phyloP scores from a whole-genome alignment of 75 land plant genomes.

The Selaginella tamariscina region DNA sequence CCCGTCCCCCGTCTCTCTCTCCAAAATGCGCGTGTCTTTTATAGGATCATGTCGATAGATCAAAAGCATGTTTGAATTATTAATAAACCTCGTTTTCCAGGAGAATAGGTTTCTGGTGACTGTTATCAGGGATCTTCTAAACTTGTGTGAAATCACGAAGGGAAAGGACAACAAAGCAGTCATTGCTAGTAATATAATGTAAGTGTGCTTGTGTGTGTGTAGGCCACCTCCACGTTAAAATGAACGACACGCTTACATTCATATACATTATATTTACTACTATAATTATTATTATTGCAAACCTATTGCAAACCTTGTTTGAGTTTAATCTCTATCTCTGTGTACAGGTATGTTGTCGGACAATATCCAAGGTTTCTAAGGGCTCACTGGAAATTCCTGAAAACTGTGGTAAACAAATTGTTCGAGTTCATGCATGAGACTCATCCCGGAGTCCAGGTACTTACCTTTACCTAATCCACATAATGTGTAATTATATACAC shows the following conservation, averaged over 20 bases:
- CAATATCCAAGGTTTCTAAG: constrained; percentile 90
- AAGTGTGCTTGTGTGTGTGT: constrained; percentile 16
- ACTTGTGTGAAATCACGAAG: constrained; percentile 91
- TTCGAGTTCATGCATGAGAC: constrained; percentile 99
- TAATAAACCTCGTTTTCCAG: constrained; percentile 39
- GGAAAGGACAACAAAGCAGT: constrained; percentile 99
- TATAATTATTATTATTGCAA: no score
- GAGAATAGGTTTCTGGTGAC: constrained; percentile 91
- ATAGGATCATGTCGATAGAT: no score
- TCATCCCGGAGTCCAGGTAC: constrained; percentile 93
- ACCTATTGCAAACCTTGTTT: no score
- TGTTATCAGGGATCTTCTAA: constrained; percentile 87
- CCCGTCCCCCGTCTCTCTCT: no score
- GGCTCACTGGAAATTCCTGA: constrained; percentile 96
- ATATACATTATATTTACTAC: no score
- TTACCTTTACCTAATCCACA: no score
- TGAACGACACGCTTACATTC: no score
- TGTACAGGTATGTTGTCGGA: constrained; percentile 99
- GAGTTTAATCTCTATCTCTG: no score
- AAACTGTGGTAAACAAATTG: constrained; percentile 91
- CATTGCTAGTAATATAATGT: constrained; percentile 99
- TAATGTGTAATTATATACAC: no score
- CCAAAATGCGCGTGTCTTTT: no score
- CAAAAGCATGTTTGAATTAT: no score
- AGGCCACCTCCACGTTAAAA: no score